phyloP scores from a whole-genome alignment of 1,284 basidiomycete species.

The Pseudozyma thailandica region DNA sequence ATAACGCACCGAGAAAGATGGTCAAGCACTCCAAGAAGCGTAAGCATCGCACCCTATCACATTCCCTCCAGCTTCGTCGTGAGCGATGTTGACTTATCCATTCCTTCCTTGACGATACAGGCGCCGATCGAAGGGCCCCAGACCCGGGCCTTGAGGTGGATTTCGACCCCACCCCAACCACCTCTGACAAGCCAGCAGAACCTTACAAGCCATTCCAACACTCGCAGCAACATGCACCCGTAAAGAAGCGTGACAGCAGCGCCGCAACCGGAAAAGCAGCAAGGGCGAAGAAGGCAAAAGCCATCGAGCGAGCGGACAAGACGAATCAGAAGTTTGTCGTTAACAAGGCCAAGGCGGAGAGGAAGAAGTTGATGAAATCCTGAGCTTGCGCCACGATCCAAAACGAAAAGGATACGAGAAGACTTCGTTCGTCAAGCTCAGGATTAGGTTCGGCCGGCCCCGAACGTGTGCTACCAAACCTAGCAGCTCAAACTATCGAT shows the following conservation, averaged over 20 bases:
- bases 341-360: constrained; percentile 32
- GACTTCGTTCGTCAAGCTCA: not conserved
- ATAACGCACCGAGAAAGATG: constrained; percentile 7
- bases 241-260: constrained; percentile 7
- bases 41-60: constrained; percentile 1
- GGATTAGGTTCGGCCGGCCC: too few species aligned
- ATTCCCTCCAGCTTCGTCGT: not conserved
- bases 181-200: not conserved
- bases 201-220: constrained; percentile 41
- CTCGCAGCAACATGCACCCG: constrained; percentile 14
- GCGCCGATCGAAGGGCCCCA: constrained; percentile 39
- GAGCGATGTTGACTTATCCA: not conserved
- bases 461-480: too few species aligned
- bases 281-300: constrained; percentile 37
- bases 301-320: constrained; percentile 49
- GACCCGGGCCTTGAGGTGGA: constrained; percentile 35
- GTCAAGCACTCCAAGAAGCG: constrained; percentile 41
- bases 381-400: constrained; percentile 2
- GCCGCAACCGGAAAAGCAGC: constrained; percentile 19
- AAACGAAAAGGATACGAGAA: not conserved
- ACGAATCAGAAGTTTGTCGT: constrained; percentile 32
- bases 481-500: too few species aligned
- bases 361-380: constrained; percentile 47
- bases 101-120: not conserved
- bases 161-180: constrained; percentile 13